Conservation (phyloP, 768 basidiomycete genomes). For the Dentipellis sp. region DNA sequence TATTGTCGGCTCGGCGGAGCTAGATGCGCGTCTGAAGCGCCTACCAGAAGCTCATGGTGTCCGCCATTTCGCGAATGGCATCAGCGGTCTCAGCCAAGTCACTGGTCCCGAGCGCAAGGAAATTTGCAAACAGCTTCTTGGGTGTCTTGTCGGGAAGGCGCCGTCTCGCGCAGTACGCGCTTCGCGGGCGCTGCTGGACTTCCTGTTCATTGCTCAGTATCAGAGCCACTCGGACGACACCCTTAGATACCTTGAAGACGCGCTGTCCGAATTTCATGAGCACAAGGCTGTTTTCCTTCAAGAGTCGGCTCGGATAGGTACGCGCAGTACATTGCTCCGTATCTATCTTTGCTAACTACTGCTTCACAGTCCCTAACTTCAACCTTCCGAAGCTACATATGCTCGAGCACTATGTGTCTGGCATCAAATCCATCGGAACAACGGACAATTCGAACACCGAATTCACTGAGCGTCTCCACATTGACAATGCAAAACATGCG, state of each 20-base stretch:
- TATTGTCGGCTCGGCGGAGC: not conserved
- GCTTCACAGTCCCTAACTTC: conserved; percentile 1
- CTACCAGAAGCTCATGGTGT: not conserved
- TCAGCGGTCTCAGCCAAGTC: not conserved
- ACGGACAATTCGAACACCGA: conserved; percentile 24
- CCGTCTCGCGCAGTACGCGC: not conserved
- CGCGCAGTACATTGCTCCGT: no score
- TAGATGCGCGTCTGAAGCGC: not conserved
- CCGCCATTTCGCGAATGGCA: not conserved
- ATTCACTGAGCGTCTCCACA: conserved; percentile 22
- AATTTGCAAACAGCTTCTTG: not conserved
- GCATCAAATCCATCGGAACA: conserved; percentile 4
- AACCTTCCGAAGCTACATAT: conserved; percentile 11
- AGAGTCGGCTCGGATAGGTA: conserved; percentile 20
- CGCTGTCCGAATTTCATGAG: conserved; percentile 27
- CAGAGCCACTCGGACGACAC: conserved; percentile 22
- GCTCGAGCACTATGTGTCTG: conserved; percentile 7
- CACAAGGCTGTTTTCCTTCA: conserved; percentile 29
- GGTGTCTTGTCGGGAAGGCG: not conserved
- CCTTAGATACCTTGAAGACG: conserved; percentile 18
- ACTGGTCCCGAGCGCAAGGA: not conserved
- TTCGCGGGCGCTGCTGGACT: conserved; percentile 20
- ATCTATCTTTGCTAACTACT: no score
- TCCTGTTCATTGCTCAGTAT: conserved; percentile 29
- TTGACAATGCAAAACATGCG: conserved; percentile 22